A percentile compares a stretch with the other conserved stretches of the same genome.
These are phyloP conservation scores for Larix sibirica DNA, from an alignment of 83 land plant species.

Conservation along the genomic window DNA sequence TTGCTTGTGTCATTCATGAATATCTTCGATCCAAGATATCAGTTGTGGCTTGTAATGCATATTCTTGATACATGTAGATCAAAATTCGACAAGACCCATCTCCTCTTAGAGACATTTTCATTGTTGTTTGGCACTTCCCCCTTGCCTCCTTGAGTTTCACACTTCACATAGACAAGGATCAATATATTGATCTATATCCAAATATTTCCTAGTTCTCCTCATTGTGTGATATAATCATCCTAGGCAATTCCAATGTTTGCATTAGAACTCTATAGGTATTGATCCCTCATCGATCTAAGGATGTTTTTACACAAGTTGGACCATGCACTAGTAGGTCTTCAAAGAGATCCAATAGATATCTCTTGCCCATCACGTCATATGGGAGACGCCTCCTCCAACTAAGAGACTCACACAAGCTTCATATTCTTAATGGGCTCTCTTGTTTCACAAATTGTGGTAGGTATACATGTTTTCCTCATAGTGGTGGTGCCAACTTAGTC, in stretches of 20 bases:
- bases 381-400: not conserved
- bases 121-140: too few relatives aligned
- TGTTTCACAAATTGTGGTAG: not conserved
- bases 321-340: not conserved
- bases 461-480: not conserved
- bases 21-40: not conserved
- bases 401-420: not conserved
- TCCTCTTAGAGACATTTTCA: not conserved
- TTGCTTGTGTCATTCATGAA: not conserved
- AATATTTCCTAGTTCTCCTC: too few relatives aligned
- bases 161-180: too few relatives aligned
- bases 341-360: not conserved
- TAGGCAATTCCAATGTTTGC: too few relatives aligned
- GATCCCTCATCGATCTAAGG: not conserved
- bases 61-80: not conserved
- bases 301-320: not conserved
- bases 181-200: too few relatives aligned
- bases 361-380: not conserved
- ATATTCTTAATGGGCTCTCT: not conserved
- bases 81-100: not conserved
- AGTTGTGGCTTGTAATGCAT: not conserved
- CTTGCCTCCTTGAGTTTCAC: too few relatives aligned
- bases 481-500: not conserved
- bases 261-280: too few relatives aligned
- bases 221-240: too few relatives aligned